Base-by-base conservation (phyloP, 2,329 filamentous ascomycete genomes). In the Colletotrichum limetticola region DNA sequence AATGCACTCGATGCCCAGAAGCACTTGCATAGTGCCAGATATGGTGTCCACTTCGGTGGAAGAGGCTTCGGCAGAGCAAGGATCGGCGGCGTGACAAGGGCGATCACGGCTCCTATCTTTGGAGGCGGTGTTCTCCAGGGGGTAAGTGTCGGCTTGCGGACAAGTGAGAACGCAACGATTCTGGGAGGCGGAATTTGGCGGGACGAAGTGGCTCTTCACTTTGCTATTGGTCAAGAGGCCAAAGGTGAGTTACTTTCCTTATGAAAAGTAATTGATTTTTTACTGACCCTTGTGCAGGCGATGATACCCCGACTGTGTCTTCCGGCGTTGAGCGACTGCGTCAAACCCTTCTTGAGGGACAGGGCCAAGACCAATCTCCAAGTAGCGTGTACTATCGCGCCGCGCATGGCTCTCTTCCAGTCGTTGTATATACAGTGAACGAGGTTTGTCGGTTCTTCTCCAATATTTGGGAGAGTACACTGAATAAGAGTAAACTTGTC, bases 81-180 rank as follows among this genome's bases (percentile, higher is more conserved):
- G 19, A 77, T 85, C 14, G 85, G 83, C 12, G 85, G 86, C n/a
- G 81, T 86, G 9, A 87, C 84, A 2, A 79, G 78, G 66, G 82
- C 83, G 0, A 78, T 87, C 11, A 84, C 85, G 2, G 76, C 83
- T 4, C 85, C 85, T 3, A 26, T 79, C 5, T 74, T 61, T 14
- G 77, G 69, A 22, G 55, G 62, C 1, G 81, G 77, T 6, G 81
- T 82, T 14, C 73, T 82, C 1, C 77, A 77, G 7, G 85, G 85
- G 9, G 82, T 87, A 5, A 86, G 83, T 70, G 79, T 80, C 0
- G 84, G 82, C 5, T 79, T 86, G 72, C 78, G 79, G 52, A 85
- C 83, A 3, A 78, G 80, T 42, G 80, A 78, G 19, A 80, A 81
- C 37, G 80, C 81, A 14, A 82, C 77, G 9, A 66, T 83, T n/a